Percentiles rank a stretch among this genome's conserved stretches.
Evolutionary conservation across 495 filamentous ascomycete species (phyloP).

Genomic region (Hypoxylon trugodes): DNA sequence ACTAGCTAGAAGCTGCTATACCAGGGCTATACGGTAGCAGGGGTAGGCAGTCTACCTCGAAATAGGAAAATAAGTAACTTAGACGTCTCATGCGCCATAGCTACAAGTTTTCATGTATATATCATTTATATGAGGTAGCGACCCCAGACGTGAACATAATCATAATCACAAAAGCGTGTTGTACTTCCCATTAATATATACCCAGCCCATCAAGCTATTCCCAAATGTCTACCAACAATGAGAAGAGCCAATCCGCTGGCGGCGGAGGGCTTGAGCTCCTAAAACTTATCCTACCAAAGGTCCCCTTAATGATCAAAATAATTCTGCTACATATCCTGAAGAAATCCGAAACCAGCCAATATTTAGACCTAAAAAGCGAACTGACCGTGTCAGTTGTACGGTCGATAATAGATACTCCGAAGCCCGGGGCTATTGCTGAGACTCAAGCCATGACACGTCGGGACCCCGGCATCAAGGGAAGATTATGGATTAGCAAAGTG

Average conservation of each 20-base stretch:
- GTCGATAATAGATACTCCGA: slow-evolving; percentile 53
- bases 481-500: slow-evolving; percentile 80
- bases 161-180: too few relatives aligned
- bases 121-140: too few relatives aligned
- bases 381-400: slow-evolving; percentile 76
- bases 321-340: slow-evolving; percentile 72
- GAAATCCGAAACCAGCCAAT: slow-evolving; percentile 70
- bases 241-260: neutral
- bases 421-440: slow-evolving; percentile 62
- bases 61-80: too few relatives aligned
- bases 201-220: neutral
- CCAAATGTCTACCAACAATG: slow-evolving; percentile 14
- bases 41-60: too few relatives aligned
- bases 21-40: too few relatives aligned
- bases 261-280: slow-evolving; percentile 45
- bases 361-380: slow-evolving; percentile 82
- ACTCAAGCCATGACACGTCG: slow-evolving; percentile 68
- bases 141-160: too few relatives aligned
- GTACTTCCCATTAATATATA: neutral
- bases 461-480: slow-evolving; percentile 76
- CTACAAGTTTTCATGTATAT: too few relatives aligned
- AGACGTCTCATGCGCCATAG: too few relatives aligned
- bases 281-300: slow-evolving; percentile 60
- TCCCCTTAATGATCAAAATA: slow-evolving; percentile 74
- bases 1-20: too few relatives aligned